Percentiles rank a stretch among this genome's conserved stretches.
phyloP scores from a whole-genome alignment of 208 protist genomes.

The Herpetomonas samuelpessoai region DNA sequence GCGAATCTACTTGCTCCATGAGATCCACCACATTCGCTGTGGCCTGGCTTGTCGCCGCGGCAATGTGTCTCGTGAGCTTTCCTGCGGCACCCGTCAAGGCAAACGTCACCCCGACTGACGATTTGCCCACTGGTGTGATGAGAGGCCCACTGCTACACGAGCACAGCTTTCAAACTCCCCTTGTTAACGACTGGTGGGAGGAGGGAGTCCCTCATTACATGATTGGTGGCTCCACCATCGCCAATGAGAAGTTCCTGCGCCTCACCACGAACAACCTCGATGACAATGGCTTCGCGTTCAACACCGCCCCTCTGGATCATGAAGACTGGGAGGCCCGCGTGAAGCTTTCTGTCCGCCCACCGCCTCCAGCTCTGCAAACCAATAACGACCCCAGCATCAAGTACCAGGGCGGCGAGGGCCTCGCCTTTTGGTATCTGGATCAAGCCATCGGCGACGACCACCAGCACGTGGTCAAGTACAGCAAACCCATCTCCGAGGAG shows the following conservation, averaged over 20 bases:
- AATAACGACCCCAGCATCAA: slow-evolving; percentile 3
- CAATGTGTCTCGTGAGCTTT: background rate
- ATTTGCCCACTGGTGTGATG: slow-evolving; percentile 49
- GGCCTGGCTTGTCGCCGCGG: background rate
- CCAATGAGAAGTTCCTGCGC: slow-evolving; percentile 77
- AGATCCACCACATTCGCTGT: too few relatives aligned
- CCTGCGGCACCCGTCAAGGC: background rate
- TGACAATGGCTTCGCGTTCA: slow-evolving; percentile 79
- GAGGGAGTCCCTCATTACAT: slow-evolving; percentile 86
- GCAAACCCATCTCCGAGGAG: slow-evolving; percentile 55
- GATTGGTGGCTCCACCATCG: slow-evolving; percentile 75
- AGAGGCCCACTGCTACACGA: slow-evolving; percentile 66
- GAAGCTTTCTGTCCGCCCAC: slow-evolving; percentile 69
- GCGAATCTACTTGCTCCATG: too few relatives aligned
- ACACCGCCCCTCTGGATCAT: slow-evolving; percentile 72
- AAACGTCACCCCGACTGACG: slow-evolving; percentile 10
- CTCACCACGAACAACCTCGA: slow-evolving; percentile 69
- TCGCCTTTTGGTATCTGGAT: slow-evolving; percentile 83
- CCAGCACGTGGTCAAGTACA: slow-evolving; percentile 80
- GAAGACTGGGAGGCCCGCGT: slow-evolving; percentile 69
- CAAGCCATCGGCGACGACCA: slow-evolving; percentile 80
- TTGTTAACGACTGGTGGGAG: slow-evolving; percentile 87
- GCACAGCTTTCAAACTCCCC: slow-evolving; percentile 70
- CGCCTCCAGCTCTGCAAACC: slow-evolving; percentile 22
- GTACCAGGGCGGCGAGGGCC: slow-evolving; percentile 78